These are phyloP conservation scores for Backusella psychrophila DNA, from an alignment of 192 early-diverging fungal species.

Conservation along the genomic window DNA sequence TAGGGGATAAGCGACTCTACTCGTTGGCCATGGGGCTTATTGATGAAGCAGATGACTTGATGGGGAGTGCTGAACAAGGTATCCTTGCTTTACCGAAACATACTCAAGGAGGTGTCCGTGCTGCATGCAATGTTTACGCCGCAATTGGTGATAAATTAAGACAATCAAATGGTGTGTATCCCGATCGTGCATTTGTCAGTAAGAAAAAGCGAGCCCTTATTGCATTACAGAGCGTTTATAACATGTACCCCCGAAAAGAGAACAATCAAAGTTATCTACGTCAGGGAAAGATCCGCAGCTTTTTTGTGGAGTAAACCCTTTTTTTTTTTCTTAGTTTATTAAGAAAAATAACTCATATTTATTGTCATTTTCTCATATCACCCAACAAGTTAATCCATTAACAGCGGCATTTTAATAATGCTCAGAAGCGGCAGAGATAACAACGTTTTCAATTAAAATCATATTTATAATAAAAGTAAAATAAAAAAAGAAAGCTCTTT, in stretches of 20 bases:
- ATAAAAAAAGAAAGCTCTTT: background rate
- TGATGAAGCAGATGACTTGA: conserved; percentile 24
- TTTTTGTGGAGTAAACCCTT: conserved; percentile 18
- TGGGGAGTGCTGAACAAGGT: conserved; percentile 18
- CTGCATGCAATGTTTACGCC: conserved; percentile 45
- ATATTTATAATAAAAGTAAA: too few relatives aligned
- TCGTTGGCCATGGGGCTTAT: conserved; percentile 19
- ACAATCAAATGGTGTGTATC: conserved; percentile 24
- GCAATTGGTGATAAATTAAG: conserved; percentile 40
- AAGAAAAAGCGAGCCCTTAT: conserved; percentile 4
- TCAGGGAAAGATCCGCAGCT: conserved; percentile 15
- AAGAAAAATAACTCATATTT: background rate
- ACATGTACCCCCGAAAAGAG: background rate
- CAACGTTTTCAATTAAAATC: background rate
- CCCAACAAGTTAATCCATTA: background rate
- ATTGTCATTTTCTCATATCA: background rate
- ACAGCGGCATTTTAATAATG: background rate
- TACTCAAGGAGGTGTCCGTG: conserved; percentile 37
- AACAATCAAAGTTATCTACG: background rate
- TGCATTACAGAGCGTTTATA: conserved; percentile 22
- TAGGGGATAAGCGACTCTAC: conserved; percentile 20
- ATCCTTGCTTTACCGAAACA: conserved; percentile 32
- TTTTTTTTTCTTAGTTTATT: conserved; percentile 1
- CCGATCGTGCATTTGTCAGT: conserved; percentile 34
- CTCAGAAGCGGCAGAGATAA: background rate